These are phyloP conservation scores for Rubia balearica DNA, from an alignment of 305 asterid species.

Conservation along the genomic window DNA sequence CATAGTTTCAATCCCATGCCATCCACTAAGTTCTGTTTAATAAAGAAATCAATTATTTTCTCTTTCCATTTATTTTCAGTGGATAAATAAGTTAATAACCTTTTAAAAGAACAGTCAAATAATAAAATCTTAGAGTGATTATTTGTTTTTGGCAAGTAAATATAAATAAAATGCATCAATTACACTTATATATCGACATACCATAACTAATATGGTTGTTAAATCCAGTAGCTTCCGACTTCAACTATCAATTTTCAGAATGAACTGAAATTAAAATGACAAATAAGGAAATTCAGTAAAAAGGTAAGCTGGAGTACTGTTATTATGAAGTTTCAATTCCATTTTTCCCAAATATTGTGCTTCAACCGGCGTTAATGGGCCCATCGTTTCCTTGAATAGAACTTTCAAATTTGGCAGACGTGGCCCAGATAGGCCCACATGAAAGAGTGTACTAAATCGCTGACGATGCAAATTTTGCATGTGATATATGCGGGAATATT, in stretches of 20 bases:
- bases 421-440: slow-evolving; percentile 3
- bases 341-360: background rate
- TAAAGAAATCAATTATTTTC: too few species aligned
- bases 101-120: too few species aligned
- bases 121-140: background rate
- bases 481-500: slow-evolving; percentile 3
- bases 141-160: background rate
- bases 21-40: too few species aligned
- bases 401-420: background rate
- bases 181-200: too few species aligned
- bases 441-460: background rate
- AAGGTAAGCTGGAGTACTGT: background rate
- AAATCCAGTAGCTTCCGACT: too few species aligned
- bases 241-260: background rate
- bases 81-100: background rate
- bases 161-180: too few species aligned
- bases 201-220: too few species aligned
- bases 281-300: background rate
- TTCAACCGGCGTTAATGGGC: background rate
- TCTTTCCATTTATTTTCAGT: too few species aligned
- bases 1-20: too few species aligned
- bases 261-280: too few species aligned
- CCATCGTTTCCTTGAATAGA: background rate
- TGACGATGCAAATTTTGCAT: background rate
- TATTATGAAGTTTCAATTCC: background rate